These are phyloP conservation scores for Penstemon barbatus DNA, from an alignment of 257 asterid species.

Conservation along the genomic window DNA sequence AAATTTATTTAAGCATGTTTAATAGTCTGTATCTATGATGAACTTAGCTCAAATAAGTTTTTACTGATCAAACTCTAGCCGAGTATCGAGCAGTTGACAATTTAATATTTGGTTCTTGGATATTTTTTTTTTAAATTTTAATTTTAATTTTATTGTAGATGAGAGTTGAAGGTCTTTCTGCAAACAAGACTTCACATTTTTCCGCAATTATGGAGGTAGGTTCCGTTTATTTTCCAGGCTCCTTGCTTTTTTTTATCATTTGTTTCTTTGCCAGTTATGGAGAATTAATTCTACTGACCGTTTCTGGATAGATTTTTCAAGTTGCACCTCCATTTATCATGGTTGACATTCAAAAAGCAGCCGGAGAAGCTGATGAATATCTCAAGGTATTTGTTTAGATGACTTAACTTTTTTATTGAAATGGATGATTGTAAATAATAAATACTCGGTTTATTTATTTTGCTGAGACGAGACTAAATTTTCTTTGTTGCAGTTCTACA, in stretches of 20 bases:
- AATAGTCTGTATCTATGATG: too few relatives aligned
- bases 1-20: too few relatives aligned
- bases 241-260: not conserved
- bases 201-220: conserved; percentile 85
- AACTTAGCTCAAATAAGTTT: too few relatives aligned
- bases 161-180: conserved; percentile 95
- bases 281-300: not conserved
- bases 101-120: conserved; percentile 13
- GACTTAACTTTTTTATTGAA: not conserved
- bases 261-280: conserved; percentile 5
- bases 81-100: not conserved
- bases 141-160: conserved; percentile 45
- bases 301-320: conserved; percentile 61
- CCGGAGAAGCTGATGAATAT: conserved; percentile 84
- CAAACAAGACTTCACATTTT: conserved; percentile 79
- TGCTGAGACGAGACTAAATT: not conserved
- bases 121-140: not conserved
- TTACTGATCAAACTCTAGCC: too few relatives aligned
- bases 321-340: conserved; percentile 88
- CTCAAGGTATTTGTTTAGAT: conserved; percentile 35
- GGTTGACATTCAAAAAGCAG: conserved; percentile 95
- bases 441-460: not conserved
- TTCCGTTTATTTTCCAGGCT: not conserved
- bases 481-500: conserved; percentile 68
- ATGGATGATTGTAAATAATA: not conserved